Base-by-base conservation (phyloP, 2,329 filamentous ascomycete species). In the Ceratocystis huliohia region DNA sequence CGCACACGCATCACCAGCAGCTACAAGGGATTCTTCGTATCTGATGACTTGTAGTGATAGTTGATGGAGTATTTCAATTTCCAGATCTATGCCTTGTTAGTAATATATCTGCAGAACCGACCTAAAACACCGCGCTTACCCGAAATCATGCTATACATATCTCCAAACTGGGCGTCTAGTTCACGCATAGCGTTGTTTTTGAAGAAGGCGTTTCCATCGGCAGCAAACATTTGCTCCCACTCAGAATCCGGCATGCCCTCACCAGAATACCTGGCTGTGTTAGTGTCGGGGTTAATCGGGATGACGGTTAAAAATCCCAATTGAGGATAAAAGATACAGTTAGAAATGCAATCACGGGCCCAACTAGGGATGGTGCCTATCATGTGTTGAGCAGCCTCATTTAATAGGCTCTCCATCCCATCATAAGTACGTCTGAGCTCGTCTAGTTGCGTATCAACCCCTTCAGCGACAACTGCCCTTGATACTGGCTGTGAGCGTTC, bases 291-390 rank as follows among this genome's bases (percentile, higher is more conserved):
- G 70, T 91, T 83, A 2, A 86, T 74, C 1, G 82, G 81, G 17
- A 96, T 85, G 0, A 88, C 85, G 1, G 91, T 88, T 46, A 96
- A 82, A 73, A 96, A 99, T 0, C 94, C 94, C 46, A 96, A 83
- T 72, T 96, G 91, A 0, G 92, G 93, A 69, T 96, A 88, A 73
- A 94, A 96, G 20, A 94, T 88, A 69, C 95, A 95, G 65, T 92
- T 92, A 44, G 81, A 78, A 15, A 87, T 76, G 68, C 82, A 79
- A 37, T 75, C 73, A 30, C 74, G 74, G 20, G 80, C 79, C 79
- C 81, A 81, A 68, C 82, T 78, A 0, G 91, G 87, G 22, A 94
- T 78, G 1, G 80, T 79, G 15, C 75, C 74, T 0, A 82, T 82
- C 66, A 96, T 78, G n/a, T 84, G 81, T 20, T 80, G 78, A 4